Base-by-base conservation (phyloP, 2,329 filamentous ascomycete genomes). In the Sphaerulina musiva region DNA sequence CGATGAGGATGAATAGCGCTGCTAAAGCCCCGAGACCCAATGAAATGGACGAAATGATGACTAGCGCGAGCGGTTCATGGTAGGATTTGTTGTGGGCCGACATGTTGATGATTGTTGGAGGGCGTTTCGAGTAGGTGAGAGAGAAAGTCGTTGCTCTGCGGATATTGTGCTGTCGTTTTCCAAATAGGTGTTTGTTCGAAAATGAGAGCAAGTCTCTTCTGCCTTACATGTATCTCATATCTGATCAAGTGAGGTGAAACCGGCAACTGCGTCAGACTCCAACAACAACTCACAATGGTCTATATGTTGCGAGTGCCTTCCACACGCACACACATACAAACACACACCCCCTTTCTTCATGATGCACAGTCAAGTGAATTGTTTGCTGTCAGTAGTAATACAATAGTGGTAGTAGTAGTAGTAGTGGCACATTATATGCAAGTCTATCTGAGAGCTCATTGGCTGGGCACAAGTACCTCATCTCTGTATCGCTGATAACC, bases 391-490 rank as follows among this genome's bases (percentile, higher is more conserved):
- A 36, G 9, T 36, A 26, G 26, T 26, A 17, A 17, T 17, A 17
- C 14, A 6, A 26, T 26, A 26, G 26, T 26, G 6, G 26, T 4
- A 26, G 26, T 26, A 26, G 6, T 26, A 4, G 26, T 26, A 26
- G 26, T 26, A 26, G 44, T 29, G 53, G 36, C 11, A 53, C 47
- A 43, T 26, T 0, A 14, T 39, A 46, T 52, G 46, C 49, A 52
- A 31, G 49, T 26, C 42, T 1, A 36, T 36, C 34, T 34, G 6
- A 34, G 41, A 10, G 14, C 31, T 46, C 9, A 52, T 52, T 52
- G 40, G 49, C 29, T 46, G 43, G 12, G 49, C 49, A 52, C 49
- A 52, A 52, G 11, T 66, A 74, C 63, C 73, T 72, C 31, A 76
- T 36, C 12, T n/a, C 34, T n/a, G 12, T n/a, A 36, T 36, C 34